Evolutionary conservation across 2,329 filamentous ascomycete genomes (phyloP).

Genomic region (Fragosphaeria purpurea): DNA sequence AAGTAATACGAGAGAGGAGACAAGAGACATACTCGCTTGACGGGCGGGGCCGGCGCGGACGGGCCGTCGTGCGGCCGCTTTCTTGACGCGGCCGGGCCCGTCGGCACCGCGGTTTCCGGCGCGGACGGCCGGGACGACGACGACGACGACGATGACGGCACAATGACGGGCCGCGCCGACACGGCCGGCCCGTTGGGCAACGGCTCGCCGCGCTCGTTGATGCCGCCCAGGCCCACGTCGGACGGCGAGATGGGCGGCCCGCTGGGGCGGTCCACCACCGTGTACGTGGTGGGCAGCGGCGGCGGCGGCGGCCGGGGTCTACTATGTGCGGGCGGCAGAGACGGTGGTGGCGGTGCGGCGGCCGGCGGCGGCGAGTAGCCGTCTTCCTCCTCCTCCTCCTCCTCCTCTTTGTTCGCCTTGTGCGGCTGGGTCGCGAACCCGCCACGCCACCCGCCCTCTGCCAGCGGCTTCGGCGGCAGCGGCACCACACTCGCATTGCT

Average conservation of each 20-base stretch:
- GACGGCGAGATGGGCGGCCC: conserved; percentile 2
- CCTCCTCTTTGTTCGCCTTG: neutral
- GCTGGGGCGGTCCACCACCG: conserved; percentile 7
- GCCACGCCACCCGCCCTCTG: neutral
- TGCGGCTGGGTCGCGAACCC: neutral
- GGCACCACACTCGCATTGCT: neutral
- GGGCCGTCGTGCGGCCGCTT: conserved; percentile 34
- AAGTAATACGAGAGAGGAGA: neutral
- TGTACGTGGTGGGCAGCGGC: conserved; percentile 10
- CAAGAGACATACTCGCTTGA: conserved; percentile 31
- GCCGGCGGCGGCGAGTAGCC: conserved; percentile 11
- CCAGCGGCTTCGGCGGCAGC: conserved; percentile 1
- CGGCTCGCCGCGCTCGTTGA: conserved; percentile 21
- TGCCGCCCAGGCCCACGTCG: conserved; percentile 15
- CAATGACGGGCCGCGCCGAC: conserved; percentile 23
- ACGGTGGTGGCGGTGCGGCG: neutral
- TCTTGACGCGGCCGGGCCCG: conserved; percentile 18
- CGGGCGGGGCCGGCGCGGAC: conserved; percentile 20
- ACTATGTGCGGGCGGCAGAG: neutral
- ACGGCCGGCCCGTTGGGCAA: conserved; percentile 11
- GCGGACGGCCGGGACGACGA: conserved; percentile 21
- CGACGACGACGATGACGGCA: conserved; percentile 24
- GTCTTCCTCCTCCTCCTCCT: conserved; percentile 4
- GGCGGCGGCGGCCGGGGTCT: conserved; percentile 11
- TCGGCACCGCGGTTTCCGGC: conserved; percentile 30